Evolutionary conservation across 2,329 filamentous ascomycete species (phyloP).

Genomic region (Phialemonium atrogriseum): DNA sequence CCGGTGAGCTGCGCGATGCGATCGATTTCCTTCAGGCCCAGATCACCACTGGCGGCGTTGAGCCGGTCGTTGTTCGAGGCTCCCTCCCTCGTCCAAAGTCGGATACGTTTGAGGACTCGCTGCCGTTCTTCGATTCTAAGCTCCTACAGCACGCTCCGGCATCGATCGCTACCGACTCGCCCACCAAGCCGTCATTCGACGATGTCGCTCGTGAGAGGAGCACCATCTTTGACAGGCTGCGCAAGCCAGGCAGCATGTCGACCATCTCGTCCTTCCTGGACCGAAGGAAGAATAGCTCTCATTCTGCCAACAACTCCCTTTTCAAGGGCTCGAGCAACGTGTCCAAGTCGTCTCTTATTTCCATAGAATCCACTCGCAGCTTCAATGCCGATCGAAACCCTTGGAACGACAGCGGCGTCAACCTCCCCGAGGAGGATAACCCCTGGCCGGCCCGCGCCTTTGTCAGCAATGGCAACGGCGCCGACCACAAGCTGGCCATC

Average conservation of each 20-base stretch:
- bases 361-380: constrained; percentile 90
- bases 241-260: constrained; percentile 90
- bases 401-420: constrained; percentile 97
- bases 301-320: constrained; percentile 71
- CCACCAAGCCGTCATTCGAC: constrained; percentile 78
- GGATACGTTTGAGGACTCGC: constrained; percentile 94
- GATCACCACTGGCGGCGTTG: constrained; percentile 81
- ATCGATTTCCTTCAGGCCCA: constrained; percentile 88
- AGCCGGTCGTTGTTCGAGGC: constrained; percentile 79
- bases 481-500: constrained; percentile 55
- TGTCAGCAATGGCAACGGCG: constrained; percentile 55
- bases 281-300: constrained; percentile 86
- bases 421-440: constrained; percentile 81
- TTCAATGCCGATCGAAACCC: constrained; percentile 87
- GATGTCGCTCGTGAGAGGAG: constrained; percentile 72
- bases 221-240: constrained; percentile 82
- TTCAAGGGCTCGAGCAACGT: constrained; percentile 90
- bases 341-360: constrained; percentile 92
- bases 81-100: constrained; percentile 98
- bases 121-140: constrained; percentile 96
- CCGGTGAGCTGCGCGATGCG: constrained; percentile 87
- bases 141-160: constrained; percentile 86
- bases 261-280: constrained; percentile 95
- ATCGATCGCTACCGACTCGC: constrained; percentile 74
- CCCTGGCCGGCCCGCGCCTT: constrained; percentile 46